Evolutionary conservation across 2,329 filamentous ascomycete genomes (phyloP).

Genomic region (Dothideomycetes sp.): DNA sequence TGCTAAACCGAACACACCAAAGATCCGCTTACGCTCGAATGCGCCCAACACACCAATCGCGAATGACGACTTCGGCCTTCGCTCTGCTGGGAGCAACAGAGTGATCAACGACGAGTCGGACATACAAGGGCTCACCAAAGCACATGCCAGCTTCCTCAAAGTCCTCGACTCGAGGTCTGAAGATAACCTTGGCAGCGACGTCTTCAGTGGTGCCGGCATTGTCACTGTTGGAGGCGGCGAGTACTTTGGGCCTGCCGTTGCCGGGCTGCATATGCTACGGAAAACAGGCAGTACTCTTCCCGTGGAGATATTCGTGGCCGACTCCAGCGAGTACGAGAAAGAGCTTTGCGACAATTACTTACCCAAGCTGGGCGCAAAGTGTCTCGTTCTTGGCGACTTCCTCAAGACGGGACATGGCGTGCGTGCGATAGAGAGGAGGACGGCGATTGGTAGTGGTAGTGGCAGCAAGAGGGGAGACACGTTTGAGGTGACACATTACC

Average conservation of each 20-base stretch:
- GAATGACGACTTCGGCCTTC: neutral
- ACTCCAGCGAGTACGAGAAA: conserved; percentile 28
- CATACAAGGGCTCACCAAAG: conserved; percentile 9
- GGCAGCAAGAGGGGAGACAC: too few relatives aligned
- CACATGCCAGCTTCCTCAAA: conserved; percentile 6
- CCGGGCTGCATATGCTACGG: conserved; percentile 35
- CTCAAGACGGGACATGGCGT: conserved; percentile 14
- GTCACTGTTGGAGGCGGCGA: conserved; percentile 29
- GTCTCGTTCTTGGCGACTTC: conserved; percentile 31
- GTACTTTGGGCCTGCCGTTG: conserved; percentile 32
- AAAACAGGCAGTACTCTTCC: conserved; percentile 30
- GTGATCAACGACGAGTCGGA: conserved; percentile 4
- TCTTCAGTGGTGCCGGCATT: conserved; percentile 18
- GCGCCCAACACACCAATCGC: conserved; percentile 1
- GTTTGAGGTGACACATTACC: conserved; percentile 30
- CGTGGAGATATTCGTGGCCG: conserved; percentile 33
- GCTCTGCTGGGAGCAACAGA: neutral
- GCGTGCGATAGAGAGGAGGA: conserved; percentile 3
- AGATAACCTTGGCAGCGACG: neutral
- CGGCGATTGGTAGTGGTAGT: too few relatives aligned
- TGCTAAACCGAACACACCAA: neutral
- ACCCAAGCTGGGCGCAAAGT: conserved; percentile 30
- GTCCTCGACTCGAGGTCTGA: conserved; percentile 6
- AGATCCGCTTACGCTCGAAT: conserved; percentile 3
- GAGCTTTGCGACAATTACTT: conserved; percentile 32